Evolutionary conservation across 1,284 basidiomycete species (phyloP).

Genomic region (Retiboletus flavoniger): DNA sequence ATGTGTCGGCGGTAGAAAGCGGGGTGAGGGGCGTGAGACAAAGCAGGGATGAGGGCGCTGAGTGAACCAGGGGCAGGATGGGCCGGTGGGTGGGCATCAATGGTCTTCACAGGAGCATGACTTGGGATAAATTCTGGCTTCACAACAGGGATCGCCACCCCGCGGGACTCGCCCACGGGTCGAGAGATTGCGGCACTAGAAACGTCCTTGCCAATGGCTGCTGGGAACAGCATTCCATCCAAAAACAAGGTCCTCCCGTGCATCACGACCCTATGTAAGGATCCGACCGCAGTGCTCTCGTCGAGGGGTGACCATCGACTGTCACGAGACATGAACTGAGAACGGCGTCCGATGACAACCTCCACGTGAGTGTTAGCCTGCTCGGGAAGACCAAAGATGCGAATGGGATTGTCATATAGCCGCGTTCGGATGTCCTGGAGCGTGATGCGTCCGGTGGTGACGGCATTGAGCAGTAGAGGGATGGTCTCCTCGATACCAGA

Average conservation of each 20-base stretch:
- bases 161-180: slow-evolving; percentile 33
- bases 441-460: slow-evolving; percentile 76
- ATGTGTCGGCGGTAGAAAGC: slow-evolving; percentile 88
- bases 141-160: slow-evolving; percentile 10
- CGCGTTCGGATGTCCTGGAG: slow-evolving; percentile 81
- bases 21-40: slow-evolving; percentile 55
- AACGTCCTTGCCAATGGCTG: slow-evolving; percentile 74
- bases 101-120: slow-evolving; percentile 25
- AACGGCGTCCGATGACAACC: slow-evolving; percentile 82
- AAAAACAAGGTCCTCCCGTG: slow-evolving; percentile 91
- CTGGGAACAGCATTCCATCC: slow-evolving; percentile 77
- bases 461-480: slow-evolving; percentile 86
- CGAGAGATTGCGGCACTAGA: slow-evolving; percentile 65
- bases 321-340: slow-evolving; percentile 52
- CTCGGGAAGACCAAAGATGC: slow-evolving; percentile 90
- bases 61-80: slow-evolving; percentile 23
- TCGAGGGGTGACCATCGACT: slow-evolving; percentile 85
- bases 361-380: slow-evolving; percentile 89
- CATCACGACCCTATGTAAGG: slow-evolving; percentile 88
- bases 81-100: slow-evolving; percentile 21
- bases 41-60: slow-evolving; percentile 35
- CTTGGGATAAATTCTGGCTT: slow-evolving; percentile 34
- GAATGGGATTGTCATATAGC: slow-evolving; percentile 88
- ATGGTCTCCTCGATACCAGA: slow-evolving; percentile 89
- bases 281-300: slow-evolving; percentile 64